Conservation (phyloP, 2,329 filamentous ascomycete genomes). For the Aspergillus phoenicis region DNA sequence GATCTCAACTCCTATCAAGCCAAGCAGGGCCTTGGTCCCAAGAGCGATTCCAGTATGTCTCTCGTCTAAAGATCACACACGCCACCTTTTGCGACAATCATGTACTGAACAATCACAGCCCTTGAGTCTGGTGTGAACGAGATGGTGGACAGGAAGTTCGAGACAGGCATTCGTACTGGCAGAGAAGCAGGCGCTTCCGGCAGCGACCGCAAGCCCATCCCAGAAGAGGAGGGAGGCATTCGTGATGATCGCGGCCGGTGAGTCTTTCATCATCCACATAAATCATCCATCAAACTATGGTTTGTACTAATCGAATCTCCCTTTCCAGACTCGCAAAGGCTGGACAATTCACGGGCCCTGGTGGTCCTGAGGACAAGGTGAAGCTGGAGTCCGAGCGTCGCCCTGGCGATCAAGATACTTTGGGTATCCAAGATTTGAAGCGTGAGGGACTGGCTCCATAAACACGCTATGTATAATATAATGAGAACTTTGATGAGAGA, state of each 20-base stretch:
- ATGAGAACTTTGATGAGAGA: background rate
- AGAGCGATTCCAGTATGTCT: conserved; percentile 44
- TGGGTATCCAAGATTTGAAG: conserved; percentile 30
- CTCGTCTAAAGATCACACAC: background rate
- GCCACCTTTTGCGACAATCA: background rate
- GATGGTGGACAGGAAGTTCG: conserved; percentile 42
- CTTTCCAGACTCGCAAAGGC: conserved; percentile 36
- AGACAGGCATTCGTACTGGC: conserved; percentile 41
- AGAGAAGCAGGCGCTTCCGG: conserved; percentile 35
- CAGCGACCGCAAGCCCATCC: conserved; percentile 44
- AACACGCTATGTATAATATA: conserved; percentile 11
- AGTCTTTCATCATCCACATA: conserved; percentile 18
- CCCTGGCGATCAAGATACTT: conserved; percentile 32
- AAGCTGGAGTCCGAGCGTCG: conserved; percentile 30
- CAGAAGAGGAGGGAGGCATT: conserved; percentile 45
- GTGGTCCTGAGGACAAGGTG: conserved; percentile 41
- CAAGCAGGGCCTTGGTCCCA: conserved; percentile 42
- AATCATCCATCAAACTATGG: background rate
- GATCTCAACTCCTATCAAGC: conserved; percentile 46
- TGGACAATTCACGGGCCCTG: conserved; percentile 38
- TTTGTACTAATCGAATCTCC: background rate
- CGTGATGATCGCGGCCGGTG: conserved; percentile 42
- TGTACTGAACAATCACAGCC: conserved; percentile 25
- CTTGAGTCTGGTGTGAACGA: conserved; percentile 47
- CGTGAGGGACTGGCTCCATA: conserved; percentile 22